phyloP scores from a whole-genome alignment of 495 filamentous ascomycete species.

The Endocarpon pusillum region DNA sequence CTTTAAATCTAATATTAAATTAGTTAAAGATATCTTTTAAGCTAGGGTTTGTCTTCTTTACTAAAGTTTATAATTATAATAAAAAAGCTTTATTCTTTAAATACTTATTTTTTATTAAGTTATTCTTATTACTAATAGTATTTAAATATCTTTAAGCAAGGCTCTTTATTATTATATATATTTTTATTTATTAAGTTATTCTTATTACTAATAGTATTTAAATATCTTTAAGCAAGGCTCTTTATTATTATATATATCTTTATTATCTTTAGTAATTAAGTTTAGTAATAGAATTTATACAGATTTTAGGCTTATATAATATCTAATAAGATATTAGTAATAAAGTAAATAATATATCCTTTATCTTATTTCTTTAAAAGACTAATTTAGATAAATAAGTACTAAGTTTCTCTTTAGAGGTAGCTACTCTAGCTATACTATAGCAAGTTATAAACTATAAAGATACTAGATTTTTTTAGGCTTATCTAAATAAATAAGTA shows the following conservation, averaged over 20 bases:
- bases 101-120: constrained; percentile 7
- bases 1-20: constrained; percentile 2
- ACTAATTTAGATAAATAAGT: no score
- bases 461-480: no score
- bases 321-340: neutral
- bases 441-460: no score
- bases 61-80: constrained; percentile 3
- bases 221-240: constrained; percentile 4
- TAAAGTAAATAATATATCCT: neutral
- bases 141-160: no score
- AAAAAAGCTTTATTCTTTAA: constrained; percentile 2
- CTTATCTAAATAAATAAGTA: no score
- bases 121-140: no score
- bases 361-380: no score
- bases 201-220: constrained; percentile 3
- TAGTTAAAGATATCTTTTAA: constrained; percentile 6
- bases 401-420: no score
- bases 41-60: constrained; percentile 1
- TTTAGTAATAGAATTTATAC: constrained; percentile 3
- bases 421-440: no score
- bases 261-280: constrained; percentile 5
- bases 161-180: no score
- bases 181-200: constrained; percentile 5
- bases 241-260: constrained; percentile 5
- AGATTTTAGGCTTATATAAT: neutral